Base-by-base conservation (phyloP, 148 eudicot species). In the Rhododendron ferrugineum region DNA sequence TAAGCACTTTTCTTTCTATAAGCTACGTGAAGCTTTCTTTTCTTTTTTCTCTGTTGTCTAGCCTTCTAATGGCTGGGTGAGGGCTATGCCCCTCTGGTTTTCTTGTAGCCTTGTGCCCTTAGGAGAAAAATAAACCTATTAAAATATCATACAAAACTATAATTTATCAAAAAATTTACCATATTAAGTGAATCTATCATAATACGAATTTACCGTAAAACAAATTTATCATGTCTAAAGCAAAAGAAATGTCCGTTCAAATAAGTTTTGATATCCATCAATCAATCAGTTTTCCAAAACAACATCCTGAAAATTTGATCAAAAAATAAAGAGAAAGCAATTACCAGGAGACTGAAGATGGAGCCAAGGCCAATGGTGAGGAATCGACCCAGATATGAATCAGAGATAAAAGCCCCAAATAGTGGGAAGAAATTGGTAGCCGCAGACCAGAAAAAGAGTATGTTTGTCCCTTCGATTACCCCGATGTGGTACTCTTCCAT, bases 341-440 rank as follows among this genome's bases (percentile, higher is more conserved):
- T 52, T 94, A 95, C 98, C 94, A 94, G 86, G 76, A 96, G 85
- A 87, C 92, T 90, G 79, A 74, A 46, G 89, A 96, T 86, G 47
- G 95, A 94, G 22, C 98, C 98, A 40, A 92, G 34, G 42, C 89
- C 96, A 86, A 94, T 96, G 79, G 98, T 92, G 83, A 91, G 91
- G 74, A 94, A 96, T 8, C 98, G 93, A 28, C 98, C 95, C 47
- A 96, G 87, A 80, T 80, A 93, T 1, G 98, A 91, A 91, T 96
- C 98, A 52, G 98, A 93, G 54, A 96, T 42, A 83, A 94, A 93
- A 68, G 98, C 98, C 18, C 98, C 98, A 78, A 90, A 5, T 32
- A 94, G n/a, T 0, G 98, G 98, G 50, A 89, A 76, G 88, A 96
- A 95, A 92, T 93, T 96, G 8, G 93, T 90, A 22, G 96, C 93